These are phyloP conservation scores for Cochlearia excelsa DNA, from an alignment of 345 rosid species.

Conservation along the genomic window DNA sequence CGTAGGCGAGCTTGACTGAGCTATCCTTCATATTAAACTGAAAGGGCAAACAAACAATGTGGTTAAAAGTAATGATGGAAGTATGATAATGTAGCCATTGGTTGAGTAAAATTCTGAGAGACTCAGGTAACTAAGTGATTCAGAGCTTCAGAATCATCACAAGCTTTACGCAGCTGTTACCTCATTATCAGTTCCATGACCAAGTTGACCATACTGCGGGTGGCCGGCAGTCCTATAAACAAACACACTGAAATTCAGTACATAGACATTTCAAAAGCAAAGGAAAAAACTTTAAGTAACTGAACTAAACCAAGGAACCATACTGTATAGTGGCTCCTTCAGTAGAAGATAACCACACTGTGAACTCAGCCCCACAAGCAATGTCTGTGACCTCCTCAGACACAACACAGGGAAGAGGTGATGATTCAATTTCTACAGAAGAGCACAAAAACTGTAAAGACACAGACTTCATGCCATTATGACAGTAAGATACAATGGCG, in stretches of 20 bases:
- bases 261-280: background rate
- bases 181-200: constrained; percentile 99
- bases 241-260: constrained; percentile 30
- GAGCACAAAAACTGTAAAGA: constrained; percentile 16
- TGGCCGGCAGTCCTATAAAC: constrained; percentile 87
- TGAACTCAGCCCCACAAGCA: constrained; percentile 94
- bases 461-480: background rate
- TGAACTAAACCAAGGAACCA: constrained; percentile 44
- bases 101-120: background rate
- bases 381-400: constrained; percentile 68
- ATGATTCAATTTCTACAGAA: constrained; percentile 62
- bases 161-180: constrained; percentile 35
- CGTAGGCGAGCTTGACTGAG: constrained; percentile 85
- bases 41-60: constrained; percentile 4
- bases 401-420: constrained; percentile 77
- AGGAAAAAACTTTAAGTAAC: background rate
- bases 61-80: background rate
- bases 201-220: constrained; percentile 99
- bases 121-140: background rate
- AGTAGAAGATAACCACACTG: constrained; percentile 82
- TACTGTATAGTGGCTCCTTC: constrained; percentile 96
- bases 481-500: constrained; percentile 5
- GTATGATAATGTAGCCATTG: background rate
- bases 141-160: background rate
- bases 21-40: constrained; percentile 94